Evolutionary conservation across 2,329 filamentous ascomycete genomes (phyloP), one percentile per base, ranked within the genome.

Genomic region (Trichoderma aggressivum): DNA sequence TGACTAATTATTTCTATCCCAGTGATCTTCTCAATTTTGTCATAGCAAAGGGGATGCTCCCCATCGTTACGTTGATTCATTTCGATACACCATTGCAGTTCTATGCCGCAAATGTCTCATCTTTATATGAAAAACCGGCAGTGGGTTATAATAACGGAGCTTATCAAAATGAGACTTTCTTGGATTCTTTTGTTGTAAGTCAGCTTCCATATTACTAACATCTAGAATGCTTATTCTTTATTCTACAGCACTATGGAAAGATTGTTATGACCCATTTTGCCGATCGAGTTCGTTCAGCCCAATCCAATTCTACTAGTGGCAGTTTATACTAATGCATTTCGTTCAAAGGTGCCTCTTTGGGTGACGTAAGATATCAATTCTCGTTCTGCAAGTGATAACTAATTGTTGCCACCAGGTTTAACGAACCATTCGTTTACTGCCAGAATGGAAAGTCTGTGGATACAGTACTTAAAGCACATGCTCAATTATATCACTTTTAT

Each of bases 401-500:
- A 39, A 39, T 39, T 18, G 16, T 18, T 1, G 18, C 3, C 36
- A 39, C 84, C 74, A 87, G 85, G 1, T 87, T 86, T 76, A 87
- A 87, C 73, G 86, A 87, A 76, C 85, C 85, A 2, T 78, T 85
- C 0, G 75, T 85, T 1, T 81, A 81, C 28, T 78, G 80, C 3
- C 77, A 79, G 63, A 82, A 83, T 64, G 82, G 82, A 2, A 80
- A 81, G 16, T 76, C 78, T 3, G 77, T 81, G 11, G 78, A 84
- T 67, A 78, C 81, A 28, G 82, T 84, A 12, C 73, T 87, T 72
- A 84, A 84, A 70, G 80, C 86, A 0, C 86, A 88, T 70, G 85
- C 85, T 0, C 79, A 82, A 26, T 80, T 86, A 0, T 85, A 83
- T 55, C 83, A 84, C 75, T 89, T 85, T 78, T 89, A 89, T 77